Evolutionary conservation across 306 rosid genomes (phyloP).

Genomic region (Alnus glutinosa): DNA sequence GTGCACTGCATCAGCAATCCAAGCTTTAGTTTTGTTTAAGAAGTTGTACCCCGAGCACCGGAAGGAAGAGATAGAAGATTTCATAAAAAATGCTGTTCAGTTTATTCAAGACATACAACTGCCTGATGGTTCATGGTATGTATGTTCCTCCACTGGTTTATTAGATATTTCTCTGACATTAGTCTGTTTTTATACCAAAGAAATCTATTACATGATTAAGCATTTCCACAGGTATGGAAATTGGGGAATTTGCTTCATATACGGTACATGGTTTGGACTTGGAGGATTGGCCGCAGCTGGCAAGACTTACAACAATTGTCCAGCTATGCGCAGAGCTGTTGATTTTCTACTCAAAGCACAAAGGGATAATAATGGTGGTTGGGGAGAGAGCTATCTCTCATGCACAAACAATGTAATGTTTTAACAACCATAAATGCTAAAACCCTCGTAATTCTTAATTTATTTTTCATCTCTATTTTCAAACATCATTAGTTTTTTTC

Average conservation of each 20-base stretch:
- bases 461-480: too few species aligned
- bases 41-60: slow-evolving; percentile 44
- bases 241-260: slow-evolving; percentile 69
- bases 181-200: neutral
- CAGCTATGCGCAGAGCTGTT: slow-evolving; percentile 50
- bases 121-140: slow-evolving; percentile 46
- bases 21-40: slow-evolving; percentile 42
- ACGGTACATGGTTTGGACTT: slow-evolving; percentile 63
- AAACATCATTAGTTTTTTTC: neutral
- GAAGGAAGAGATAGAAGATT: slow-evolving; percentile 43
- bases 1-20: slow-evolving; percentile 53
- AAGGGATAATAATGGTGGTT: slow-evolving; percentile 62
- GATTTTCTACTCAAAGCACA: slow-evolving; percentile 50
- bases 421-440: neutral
- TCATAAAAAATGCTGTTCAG: slow-evolving; percentile 31
- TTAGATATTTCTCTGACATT: neutral
- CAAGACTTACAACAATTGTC: slow-evolving; percentile 43
- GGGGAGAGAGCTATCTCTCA: slow-evolving; percentile 75
- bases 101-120: slow-evolving; percentile 44
- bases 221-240: slow-evolving; percentile 39
- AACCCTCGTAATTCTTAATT: too few species aligned
- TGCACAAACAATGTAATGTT: slow-evolving; percentile 46
- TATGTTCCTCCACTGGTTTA: neutral
- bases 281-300: slow-evolving; percentile 61
- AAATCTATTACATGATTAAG: neutral